Evolutionary conservation across 2,329 filamentous ascomycete genomes (phyloP), one percentile per base, ranked within the genome.

Genomic region (Thelonectria rubi): DNA sequence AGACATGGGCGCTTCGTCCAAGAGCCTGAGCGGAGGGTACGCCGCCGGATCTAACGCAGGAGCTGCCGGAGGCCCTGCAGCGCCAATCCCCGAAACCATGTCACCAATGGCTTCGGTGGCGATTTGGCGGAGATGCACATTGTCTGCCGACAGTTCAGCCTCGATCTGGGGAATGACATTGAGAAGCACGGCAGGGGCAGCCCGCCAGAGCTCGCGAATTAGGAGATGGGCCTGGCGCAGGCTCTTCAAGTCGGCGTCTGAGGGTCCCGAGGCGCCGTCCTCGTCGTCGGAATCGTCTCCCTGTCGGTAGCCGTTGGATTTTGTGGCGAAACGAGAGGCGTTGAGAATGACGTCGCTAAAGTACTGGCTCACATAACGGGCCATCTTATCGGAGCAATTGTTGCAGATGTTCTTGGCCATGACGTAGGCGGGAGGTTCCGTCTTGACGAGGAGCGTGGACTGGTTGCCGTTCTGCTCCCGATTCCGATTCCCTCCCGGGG

Each of bases 311-410:
- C 85, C 86, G 65, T 88, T 89, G 55, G 81, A 66, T 68, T 84
- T 82, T 10, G 80, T 80, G 18, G 80, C 81, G 47, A 86, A 83
- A 12, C 81, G 86, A 39, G 89, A 93, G 3, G 93, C 91, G 73
- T 97, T 93, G 64, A 98, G 88, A 60, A 99, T 96, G 53, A 98
- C 93, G 58, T 97, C 93, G 77, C 93, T 97, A 76, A 99, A 99
- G 76, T 98, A 99, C 73, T 97, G 93, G 68, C 93, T 94, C 58
- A 98, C 90, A 68, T 96, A 93, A 64, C 93, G 90, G 1, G 93
- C 90, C 94, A 99, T 97, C 77, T 96, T 96, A 69, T 97, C 94
- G 1, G 92, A 88, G 69, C 90, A 96, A 17, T 86, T 86, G 71
- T 93, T 95, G 80, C 95, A 99, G 46, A 99, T 89, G 2, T 91